phyloP scores from a whole-genome alignment of 1,284 basidiomycete genomes.

The Austroboletus niveus region DNA sequence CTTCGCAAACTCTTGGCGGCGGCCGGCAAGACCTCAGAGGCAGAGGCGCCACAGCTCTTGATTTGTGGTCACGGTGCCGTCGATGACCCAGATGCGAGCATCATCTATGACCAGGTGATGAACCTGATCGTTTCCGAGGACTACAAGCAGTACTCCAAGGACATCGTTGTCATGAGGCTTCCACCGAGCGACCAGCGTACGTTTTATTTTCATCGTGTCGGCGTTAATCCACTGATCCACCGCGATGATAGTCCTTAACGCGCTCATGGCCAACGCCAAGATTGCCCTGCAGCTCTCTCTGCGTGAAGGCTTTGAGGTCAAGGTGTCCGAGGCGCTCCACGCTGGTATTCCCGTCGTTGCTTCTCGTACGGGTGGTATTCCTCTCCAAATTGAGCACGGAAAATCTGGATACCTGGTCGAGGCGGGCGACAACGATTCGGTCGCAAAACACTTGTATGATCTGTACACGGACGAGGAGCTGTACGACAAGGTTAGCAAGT shows the following conservation, averaged over 20 bases:
- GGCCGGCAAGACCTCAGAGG: constrained; percentile 43
- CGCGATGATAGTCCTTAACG: constrained; percentile 60
- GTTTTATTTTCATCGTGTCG: constrained; percentile 26
- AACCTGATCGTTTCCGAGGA: constrained; percentile 51
- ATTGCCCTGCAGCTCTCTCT: constrained; percentile 77
- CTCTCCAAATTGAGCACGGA: constrained; percentile 80
- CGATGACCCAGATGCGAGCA: constrained; percentile 81
- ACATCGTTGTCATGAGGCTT: constrained; percentile 76
- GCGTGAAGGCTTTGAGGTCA: constrained; percentile 90
- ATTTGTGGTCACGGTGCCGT: constrained; percentile 87
- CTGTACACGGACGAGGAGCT: constrained; percentile 70
- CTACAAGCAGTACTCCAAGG: constrained; percentile 58
- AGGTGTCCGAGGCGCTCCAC: constrained; percentile 87
- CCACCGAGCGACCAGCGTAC: constrained; percentile 78
- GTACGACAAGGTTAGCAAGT: constrained; percentile 62
- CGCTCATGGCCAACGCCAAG: constrained; percentile 72
- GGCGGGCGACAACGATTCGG: constrained; percentile 67
- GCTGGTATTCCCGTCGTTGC: constrained; percentile 82
- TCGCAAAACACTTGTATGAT: constrained; percentile 71
- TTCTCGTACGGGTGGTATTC: constrained; percentile 81
- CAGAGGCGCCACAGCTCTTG: constrained; percentile 75
- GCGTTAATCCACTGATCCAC: neutral
- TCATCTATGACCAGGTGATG: constrained; percentile 79
- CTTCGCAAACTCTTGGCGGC: constrained; percentile 64
- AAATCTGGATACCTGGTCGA: constrained; percentile 81